Evolutionary conservation across 257 asterid species (phyloP).

Genomic region (Plantago ovata): DNA sequence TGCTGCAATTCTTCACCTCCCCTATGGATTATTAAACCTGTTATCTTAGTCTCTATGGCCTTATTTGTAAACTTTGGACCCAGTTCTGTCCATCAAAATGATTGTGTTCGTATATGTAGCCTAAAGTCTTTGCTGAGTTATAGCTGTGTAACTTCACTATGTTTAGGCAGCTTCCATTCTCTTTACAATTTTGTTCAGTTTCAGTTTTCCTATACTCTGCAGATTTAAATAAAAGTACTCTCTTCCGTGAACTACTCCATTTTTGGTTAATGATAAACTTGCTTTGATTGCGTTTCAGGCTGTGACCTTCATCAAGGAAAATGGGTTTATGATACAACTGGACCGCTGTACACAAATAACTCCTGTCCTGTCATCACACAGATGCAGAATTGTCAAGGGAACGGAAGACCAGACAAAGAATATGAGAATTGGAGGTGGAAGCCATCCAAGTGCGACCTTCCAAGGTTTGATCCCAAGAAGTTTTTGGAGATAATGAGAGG

Average conservation of each 20-base stretch:
- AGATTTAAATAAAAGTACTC: background rate
- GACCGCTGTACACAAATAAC: conserved; percentile 73
- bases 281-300: conserved; percentile 38
- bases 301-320: conserved; percentile 80
- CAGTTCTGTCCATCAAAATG: background rate
- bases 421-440: conserved; percentile 96
- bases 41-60: background rate
- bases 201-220: background rate
- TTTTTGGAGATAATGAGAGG: conserved; percentile 91
- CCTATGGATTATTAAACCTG: background rate
- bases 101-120: conserved; percentile 1
- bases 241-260: conserved; percentile 1
- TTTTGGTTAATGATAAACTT: conserved; percentile 13
- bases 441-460: conserved; percentile 77
- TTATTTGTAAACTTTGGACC: conserved; percentile 9
- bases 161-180: conserved; percentile 4
- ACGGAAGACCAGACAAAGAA: conserved; percentile 92
- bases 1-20: conserved; percentile 4
- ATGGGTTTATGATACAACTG: conserved; percentile 69
- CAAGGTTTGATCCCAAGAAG: conserved; percentile 61
- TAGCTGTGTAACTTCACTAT: conserved; percentile 5
- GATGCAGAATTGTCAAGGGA: conserved; percentile 95
- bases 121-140: conserved; percentile 3
- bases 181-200: background rate
- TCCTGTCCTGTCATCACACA: conserved; percentile 86